Percentiles rank a stretch among this genome's conserved stretches.
Conservation (phyloP, 2,329 filamentous ascomycete species). For the Arthrobotrys sphaeroides region DNA sequence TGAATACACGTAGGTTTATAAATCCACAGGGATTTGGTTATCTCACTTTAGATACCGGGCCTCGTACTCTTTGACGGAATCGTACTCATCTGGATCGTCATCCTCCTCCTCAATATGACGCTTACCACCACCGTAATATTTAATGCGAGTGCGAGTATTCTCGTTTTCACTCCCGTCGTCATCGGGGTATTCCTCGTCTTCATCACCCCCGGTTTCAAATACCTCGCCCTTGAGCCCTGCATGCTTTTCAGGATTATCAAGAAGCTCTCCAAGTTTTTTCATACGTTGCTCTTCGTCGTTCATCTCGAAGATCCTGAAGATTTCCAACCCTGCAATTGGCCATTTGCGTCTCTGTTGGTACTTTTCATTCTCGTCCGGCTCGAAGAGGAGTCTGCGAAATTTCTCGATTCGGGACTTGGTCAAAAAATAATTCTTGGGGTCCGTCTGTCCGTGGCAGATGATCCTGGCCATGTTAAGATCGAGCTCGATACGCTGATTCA, state of each 20-base stretch:
- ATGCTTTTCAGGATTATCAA: neutral
- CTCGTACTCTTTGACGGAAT: no score
- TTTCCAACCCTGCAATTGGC: neutral
- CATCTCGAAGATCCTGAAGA: conserved; percentile 13
- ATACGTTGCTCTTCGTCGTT: neutral
- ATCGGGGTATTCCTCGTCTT: neutral
- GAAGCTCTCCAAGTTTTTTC: neutral
- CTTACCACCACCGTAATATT: no score
- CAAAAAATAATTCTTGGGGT: neutral
- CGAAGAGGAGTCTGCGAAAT: conserved; percentile 23
- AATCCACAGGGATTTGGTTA: no score
- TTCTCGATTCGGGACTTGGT: conserved; percentile 25
- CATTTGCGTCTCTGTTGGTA: neutral
- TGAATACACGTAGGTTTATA: no score
- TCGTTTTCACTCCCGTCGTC: neutral
- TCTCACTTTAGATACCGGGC: no score
- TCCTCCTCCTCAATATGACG: no score
- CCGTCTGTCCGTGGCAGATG: neutral
- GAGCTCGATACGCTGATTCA: neutral
- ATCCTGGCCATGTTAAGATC: neutral
- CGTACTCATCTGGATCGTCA: no score
- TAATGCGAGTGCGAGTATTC: no score
- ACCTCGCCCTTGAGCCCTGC: neutral
- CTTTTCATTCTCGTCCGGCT: neutral
- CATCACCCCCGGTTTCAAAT: neutral